Conservation (phyloP, 2,329 filamentous ascomycete genomes). For the Xylariaceae sp. region DNA sequence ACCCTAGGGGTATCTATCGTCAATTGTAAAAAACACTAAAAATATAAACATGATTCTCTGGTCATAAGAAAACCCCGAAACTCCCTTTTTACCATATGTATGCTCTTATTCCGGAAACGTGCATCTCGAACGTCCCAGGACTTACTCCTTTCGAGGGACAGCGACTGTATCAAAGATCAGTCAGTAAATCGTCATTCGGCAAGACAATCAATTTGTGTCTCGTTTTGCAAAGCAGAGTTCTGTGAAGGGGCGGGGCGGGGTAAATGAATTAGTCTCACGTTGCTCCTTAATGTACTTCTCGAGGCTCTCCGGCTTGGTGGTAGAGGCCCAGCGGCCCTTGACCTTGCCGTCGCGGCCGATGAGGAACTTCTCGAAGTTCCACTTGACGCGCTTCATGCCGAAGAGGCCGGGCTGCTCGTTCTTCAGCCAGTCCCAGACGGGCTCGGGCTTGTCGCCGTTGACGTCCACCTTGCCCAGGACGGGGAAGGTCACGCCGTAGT, state of each 20-base stretch:
- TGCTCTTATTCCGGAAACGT: conserved; percentile 6
- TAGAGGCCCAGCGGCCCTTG: conserved; percentile 79
- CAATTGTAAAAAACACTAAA: conserved; percentile 22
- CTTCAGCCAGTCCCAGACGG: conserved; percentile 74
- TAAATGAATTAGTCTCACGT: conserved; percentile 18
- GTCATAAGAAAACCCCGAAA: conserved; percentile 10
- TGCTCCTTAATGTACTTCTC: conserved; percentile 72
- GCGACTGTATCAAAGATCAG: conserved; percentile 38
- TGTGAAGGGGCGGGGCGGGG: no score
- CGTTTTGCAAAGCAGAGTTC: no score
- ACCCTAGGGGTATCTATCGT: conserved; percentile 26
- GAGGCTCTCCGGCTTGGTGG: conserved; percentile 76
- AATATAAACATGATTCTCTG: no score
- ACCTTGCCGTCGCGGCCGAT: conserved; percentile 81
- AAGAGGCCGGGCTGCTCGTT: conserved; percentile 71
- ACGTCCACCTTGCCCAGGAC: conserved; percentile 90
- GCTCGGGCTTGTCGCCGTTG: conserved; percentile 77
- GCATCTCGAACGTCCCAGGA: conserved; percentile 10
- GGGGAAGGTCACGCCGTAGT: conserved; percentile 91
- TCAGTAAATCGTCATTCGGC: no score
- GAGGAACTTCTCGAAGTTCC: conserved; percentile 99
- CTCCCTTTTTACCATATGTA: no score
- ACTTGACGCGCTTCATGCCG: conserved; percentile 89
- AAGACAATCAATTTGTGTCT: no score
- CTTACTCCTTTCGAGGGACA: conserved; percentile 38